Conservation (phyloP, 2,329 filamentous ascomycete genomes). For the Botryotinia globosa region DNA sequence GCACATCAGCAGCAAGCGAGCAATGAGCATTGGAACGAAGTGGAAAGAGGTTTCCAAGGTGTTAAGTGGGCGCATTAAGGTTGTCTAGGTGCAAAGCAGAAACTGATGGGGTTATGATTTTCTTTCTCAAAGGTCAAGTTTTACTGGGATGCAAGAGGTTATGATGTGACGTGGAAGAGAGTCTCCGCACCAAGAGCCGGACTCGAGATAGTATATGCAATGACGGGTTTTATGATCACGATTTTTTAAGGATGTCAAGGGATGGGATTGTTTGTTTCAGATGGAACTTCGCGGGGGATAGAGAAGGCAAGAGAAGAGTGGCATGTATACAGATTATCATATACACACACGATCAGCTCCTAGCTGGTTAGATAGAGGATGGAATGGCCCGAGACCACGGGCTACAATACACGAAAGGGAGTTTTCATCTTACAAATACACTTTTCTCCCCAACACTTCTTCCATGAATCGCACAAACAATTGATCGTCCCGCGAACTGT, state of each 20-base stretch:
- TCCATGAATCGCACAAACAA: background rate
- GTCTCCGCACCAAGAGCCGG: background rate
- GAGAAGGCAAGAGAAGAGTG: background rate
- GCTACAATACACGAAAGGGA: background rate
- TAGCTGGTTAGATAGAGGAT: background rate
- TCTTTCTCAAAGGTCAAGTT: background rate
- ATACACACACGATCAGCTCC: background rate
- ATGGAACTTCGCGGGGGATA: background rate
- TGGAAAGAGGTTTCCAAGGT: constrained; percentile 18
- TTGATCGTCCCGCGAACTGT: background rate
- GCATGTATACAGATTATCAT: background rate
- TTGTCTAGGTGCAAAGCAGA: background rate
- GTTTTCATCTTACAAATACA: background rate
- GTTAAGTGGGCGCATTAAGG: background rate
- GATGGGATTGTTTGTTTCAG: background rate
- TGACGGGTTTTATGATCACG: background rate
- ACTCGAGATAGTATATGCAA: background rate
- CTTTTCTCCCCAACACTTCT: background rate
- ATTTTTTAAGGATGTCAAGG: background rate
- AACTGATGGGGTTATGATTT: too few species aligned
- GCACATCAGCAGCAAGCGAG: constrained; percentile 23
- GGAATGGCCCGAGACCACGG: too few species aligned
- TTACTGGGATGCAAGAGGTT: background rate
- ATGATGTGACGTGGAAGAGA: background rate
- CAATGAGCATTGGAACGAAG: constrained; percentile 15